Base-by-base conservation (phyloP, 345 rosid species). In the Linum lewisii region DNA sequence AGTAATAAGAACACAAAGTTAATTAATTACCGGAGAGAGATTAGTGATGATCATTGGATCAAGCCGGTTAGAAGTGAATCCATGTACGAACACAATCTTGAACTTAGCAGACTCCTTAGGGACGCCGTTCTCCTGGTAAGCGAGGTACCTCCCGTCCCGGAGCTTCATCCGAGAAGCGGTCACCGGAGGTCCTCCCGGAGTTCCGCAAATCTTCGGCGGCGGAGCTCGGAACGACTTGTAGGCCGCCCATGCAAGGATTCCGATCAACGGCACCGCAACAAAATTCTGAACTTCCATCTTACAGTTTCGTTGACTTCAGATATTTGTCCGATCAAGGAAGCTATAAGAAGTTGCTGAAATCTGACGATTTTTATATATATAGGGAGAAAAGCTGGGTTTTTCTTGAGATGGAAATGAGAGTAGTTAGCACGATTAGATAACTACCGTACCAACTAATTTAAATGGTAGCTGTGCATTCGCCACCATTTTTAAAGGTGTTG, bases 91-190 rank as follows among this genome's bases (percentile, higher is more conserved):
- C 24, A 76, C 25, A 15, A 77, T 65, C 66, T 64, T 74, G 50
- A 63, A 61, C 57, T 69, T 72, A 8, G 84, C 75, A 5, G 4
- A 53, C 8, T 67, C 65, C 61, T 64, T 72, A 1, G 81, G 61
- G 54, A 77, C 75, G 18, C 81, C 84, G 14, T 73, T 73, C 63
- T 79, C 81, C 62, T 62, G 59, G 71, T 77, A 79, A 38, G 81
- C 69, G 58, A 77, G 52, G 36, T 63, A 54, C 66, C 79, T 65
- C 44, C 79, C 76, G 45, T 72, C 71, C 21, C 49, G 36, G 51
- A 75, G 76, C 71, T 50, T 72, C 24, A 72, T 68, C 55, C 79
- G 66, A 19, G 73, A 68, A 2, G 79, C 68, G 24, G 69, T 63
- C 47, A 75, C 73, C 10, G 76, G 63, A 7, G 73, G 76, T 6